Evolutionary conservation across 768 basidiomycete genomes (phyloP).

Genomic region (Agrocybe praecox): DNA sequence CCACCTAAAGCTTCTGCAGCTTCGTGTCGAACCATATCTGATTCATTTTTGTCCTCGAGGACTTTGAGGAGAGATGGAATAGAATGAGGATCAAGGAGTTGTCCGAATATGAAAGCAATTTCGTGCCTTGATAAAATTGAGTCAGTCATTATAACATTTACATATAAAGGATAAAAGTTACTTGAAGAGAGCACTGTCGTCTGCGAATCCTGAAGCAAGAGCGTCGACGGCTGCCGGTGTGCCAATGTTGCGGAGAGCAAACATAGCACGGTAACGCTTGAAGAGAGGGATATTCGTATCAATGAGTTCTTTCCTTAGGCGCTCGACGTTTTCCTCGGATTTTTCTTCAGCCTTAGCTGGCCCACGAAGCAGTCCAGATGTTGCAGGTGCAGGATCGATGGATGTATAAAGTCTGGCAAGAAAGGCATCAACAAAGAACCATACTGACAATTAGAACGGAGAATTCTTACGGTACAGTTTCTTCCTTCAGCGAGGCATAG

Average conservation of each 20-base stretch:
- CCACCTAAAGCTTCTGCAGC: constrained; percentile 99
- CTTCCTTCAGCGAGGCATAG: constrained; percentile 28
- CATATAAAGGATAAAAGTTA: constrained; percentile 35
- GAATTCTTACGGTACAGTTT: constrained; percentile 41
- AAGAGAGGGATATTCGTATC: constrained; percentile 76
- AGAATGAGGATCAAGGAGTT: constrained; percentile 86
- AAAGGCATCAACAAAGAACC: background rate
- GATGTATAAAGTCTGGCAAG: constrained; percentile 69
- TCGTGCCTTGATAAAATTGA: constrained; percentile 68
- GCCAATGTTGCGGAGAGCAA: constrained; percentile 93
- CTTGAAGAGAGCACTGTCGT: constrained; percentile 94
- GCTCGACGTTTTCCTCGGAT: constrained; percentile 47
- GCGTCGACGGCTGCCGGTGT: constrained; percentile 85
- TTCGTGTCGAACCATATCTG: constrained; percentile 98
- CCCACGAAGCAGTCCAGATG: constrained; percentile 61
- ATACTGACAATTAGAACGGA: background rate
- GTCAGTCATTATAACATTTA: background rate
- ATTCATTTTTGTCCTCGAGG: constrained; percentile 71
- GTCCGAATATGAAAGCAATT: constrained; percentile 98
- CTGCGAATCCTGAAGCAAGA: constrained; percentile 87
- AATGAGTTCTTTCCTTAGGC: constrained; percentile 65
- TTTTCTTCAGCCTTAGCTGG: constrained; percentile 53
- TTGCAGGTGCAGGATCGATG: constrained; percentile 87
- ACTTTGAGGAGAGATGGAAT: constrained; percentile 84
- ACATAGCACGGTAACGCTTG: constrained; percentile 97